Evolutionary conservation across 805 yeast species (phyloP).

Genomic region (Saccharomycopsis fibuligera): DNA sequence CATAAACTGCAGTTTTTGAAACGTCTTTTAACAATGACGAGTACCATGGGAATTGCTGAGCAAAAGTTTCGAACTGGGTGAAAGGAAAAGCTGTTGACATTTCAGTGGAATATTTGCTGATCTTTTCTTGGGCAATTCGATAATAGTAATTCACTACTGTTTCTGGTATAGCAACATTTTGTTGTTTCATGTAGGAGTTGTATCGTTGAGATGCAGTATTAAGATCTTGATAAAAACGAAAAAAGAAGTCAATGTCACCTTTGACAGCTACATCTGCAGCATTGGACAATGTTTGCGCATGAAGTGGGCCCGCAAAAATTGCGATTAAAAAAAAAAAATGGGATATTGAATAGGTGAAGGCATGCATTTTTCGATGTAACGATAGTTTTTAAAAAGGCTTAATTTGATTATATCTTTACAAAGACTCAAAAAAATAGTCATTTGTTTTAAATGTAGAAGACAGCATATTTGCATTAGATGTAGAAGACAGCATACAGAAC

Average conservation of each 20-base stretch:
- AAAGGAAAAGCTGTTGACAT: conserved; percentile 29
- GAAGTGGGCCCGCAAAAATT: too few relatives aligned
- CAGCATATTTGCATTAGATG: too few relatives aligned
- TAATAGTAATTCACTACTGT: conserved; percentile 28
- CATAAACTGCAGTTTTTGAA: conserved; percentile 25
- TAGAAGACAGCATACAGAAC: too few relatives aligned
- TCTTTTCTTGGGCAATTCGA: conserved; percentile 22
- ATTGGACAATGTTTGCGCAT: conserved; percentile 17
- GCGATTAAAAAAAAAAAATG: too few relatives aligned
- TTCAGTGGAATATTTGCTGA: conserved; percentile 24
- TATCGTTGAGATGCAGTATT: too few relatives aligned
- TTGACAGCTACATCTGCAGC: conserved; percentile 27
- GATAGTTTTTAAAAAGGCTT: too few relatives aligned
- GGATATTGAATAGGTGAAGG: too few relatives aligned
- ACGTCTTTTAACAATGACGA: conserved; percentile 25
- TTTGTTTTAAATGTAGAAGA: too few relatives aligned
- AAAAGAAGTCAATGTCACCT: conserved; percentile 26
- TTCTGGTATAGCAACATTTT: conserved; percentile 27
- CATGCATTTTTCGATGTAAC: too few relatives aligned
- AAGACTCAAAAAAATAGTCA: too few relatives aligned
- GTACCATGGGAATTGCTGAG: conserved; percentile 32
- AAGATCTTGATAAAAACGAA: conserved; percentile 25
- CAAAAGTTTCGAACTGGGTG: conserved; percentile 28
- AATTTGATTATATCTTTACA: too few relatives aligned
- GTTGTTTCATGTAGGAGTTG: conserved; percentile 26